Evolutionary conservation across 108 stramenopile species (phyloP).

Genomic region (Fragilaria radians): DNA sequence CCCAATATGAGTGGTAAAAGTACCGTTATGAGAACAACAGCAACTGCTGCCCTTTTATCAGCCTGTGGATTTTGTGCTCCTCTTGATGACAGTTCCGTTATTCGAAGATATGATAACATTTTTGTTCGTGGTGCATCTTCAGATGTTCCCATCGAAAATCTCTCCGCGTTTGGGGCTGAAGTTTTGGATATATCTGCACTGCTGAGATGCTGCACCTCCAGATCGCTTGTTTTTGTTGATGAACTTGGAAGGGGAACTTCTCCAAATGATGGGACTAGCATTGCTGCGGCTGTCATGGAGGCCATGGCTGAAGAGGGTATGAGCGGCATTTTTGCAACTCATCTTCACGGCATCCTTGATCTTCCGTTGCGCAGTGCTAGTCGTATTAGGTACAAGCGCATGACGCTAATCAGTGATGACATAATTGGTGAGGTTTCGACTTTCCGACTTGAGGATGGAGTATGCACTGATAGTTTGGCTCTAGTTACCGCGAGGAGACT

Average conservation of each 20-base stretch:
- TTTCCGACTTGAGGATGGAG: conserved; percentile 76
- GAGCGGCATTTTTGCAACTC: conserved; percentile 88
- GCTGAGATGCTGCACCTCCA: conserved; percentile 65
- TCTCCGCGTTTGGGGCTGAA: conserved; percentile 93
- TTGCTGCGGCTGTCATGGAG: conserved; percentile 85
- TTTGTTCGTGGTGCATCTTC: conserved; percentile 87
- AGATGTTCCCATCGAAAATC: conserved; percentile 89
- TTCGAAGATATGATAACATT: conserved; percentile 80
- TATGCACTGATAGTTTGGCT: conserved; percentile 81
- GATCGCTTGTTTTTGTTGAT: conserved; percentile 90
- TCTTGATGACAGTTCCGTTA: conserved; percentile 33
- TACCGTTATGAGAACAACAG: conserved; percentile 89
- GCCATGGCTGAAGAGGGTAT: conserved; percentile 54
- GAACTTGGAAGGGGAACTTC: conserved; percentile 94
- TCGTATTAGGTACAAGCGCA: conserved; percentile 27
- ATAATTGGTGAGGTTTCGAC: conserved; percentile 62
- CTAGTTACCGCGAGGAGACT: conserved; percentile 76
- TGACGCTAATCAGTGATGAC: too few relatives aligned
- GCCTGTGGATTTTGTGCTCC: conserved; percentile 81
- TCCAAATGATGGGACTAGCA: conserved; percentile 76
- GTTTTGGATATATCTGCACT: conserved; percentile 91
- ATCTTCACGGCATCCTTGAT: conserved; percentile 56
- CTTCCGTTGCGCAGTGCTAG: conserved; percentile 25
- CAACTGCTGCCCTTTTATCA: conserved; percentile 85
- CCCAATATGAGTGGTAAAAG: conserved; percentile 96